Base-by-base conservation (phyloP, 192 early-diverging fungal species). In the Coemansia aciculifera region DNA sequence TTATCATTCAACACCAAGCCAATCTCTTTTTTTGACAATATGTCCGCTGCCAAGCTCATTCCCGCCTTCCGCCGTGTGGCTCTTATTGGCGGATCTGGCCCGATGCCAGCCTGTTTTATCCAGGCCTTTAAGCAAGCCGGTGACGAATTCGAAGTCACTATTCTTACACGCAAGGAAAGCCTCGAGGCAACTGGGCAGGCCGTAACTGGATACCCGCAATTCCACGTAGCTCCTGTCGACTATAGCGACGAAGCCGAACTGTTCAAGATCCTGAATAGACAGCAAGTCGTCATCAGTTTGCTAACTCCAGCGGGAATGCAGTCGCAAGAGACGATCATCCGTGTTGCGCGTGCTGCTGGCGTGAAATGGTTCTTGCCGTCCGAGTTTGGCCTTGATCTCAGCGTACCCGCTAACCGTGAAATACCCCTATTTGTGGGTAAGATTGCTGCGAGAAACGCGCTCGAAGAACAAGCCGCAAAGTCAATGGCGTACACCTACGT, bases 131-230 rank as follows among this genome's bases (percentile, higher is more conserved):
- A 39, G 60, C 31, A 40, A 23, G 13, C 34, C 38, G 37, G 60
- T 12, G 21, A 23, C 60, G 37, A 62, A 23, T 39, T 62, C 10
- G 12, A 36, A 1, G 60, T 62, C 34, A 62, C 60, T 15, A 21
- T 62, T 15, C 19, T 62, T 6, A 62, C 60, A 3, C 60, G 60
- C 37, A 62, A 62, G 60, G 60, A 62, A 4, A 39, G 60, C 13
- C 34, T 38, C n/a, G 23, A 37, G 11, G 21, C n/a, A 19, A 40
- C 60, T 21, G 6, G 5, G 32, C 10, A 36, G 10, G 34, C 21
- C 15, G 13, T 62, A 10, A 12, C 13, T n/a, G 60, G 37, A 23
- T 40, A 21, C 37, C 32, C 60, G 39, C 60, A 62, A 3, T 42
- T 62, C 60, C 9, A n/a, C 3, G 21, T 62, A 0, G 37, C 19